These are phyloP conservation scores for Chromosphaera perkinsii DNA, from an alignment of 208 protist species.

Conservation along the genomic window DNA sequence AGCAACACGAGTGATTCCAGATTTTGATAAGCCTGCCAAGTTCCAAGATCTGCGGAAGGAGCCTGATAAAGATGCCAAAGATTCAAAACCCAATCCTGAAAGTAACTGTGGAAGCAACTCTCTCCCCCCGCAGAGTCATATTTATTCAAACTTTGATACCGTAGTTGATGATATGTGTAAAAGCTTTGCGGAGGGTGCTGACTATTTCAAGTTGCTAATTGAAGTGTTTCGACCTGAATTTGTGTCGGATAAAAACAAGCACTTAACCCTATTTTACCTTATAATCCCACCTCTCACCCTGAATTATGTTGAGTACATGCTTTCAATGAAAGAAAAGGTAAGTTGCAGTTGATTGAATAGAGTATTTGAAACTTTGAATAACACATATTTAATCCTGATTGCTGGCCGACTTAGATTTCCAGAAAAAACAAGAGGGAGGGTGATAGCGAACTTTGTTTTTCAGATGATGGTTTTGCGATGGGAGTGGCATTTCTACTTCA, in stretches of 20 bases:
- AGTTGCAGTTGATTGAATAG: no score
- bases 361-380: no score
- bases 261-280: constrained; percentile 83
- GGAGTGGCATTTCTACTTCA: no score
- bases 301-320: constrained; percentile 80
- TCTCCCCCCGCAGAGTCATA: not conserved
- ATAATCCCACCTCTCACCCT: constrained; percentile 89
- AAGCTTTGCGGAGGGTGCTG: constrained; percentile 81
- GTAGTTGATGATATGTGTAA: constrained; percentile 66
- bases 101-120: constrained; percentile 54
- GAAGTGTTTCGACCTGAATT: constrained; percentile 73
- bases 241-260: constrained; percentile 57
- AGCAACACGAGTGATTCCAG: constrained; percentile 45
- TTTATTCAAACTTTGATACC: constrained; percentile 59
- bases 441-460: no score
- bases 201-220: constrained; percentile 89
- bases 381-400: no score
- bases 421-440: no score
- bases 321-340: constrained; percentile 84
- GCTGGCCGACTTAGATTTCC: no score
- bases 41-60: no score
- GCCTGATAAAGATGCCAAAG: no score
- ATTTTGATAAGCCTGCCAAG: no score
- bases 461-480: no score
- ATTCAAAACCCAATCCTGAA: no score